Conservation (phyloP, 352 stramenopile species). For the Blastocystis sp. region DNA sequence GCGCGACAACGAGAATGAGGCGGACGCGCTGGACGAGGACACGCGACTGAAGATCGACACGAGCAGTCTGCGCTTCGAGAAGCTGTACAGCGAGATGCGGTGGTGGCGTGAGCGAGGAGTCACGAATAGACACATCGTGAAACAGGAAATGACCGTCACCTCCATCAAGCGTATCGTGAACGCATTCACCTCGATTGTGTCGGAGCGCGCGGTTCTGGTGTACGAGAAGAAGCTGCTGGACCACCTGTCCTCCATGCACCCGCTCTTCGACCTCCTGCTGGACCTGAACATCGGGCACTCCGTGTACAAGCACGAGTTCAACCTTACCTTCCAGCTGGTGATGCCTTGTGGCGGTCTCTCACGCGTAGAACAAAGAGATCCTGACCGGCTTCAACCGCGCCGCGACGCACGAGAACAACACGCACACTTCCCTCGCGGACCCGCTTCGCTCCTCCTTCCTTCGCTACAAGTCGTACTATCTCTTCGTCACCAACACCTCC, state of each 20-base stretch:
- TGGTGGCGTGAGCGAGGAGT: not conserved
- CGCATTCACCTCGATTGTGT: not conserved
- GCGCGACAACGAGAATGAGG: not conserved
- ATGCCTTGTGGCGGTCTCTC: not conserved
- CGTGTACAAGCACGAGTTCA: constrained; percentile 1
- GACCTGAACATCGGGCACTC: constrained; percentile 24
- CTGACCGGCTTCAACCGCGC: not conserved
- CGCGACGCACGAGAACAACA: too few relatives aligned
- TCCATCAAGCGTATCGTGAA: constrained; percentile 32
- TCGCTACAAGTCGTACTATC: constrained; percentile 8
- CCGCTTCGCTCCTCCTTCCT: not conserved
- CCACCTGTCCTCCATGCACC: constrained; percentile 39
- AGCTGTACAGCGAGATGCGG: not conserved
- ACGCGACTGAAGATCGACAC: not conserved
- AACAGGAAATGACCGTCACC: not conserved
- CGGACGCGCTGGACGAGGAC: not conserved
- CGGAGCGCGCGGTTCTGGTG: not conserved
- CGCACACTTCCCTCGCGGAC: too few relatives aligned
- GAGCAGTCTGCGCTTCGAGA: constrained; percentile 46
- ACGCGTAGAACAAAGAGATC: constrained; percentile 7
- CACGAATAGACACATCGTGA: not conserved
- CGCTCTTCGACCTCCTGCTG: constrained; percentile 1
- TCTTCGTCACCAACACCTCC: not conserved
- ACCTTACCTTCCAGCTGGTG: constrained; percentile 27
- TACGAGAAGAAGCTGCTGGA: constrained; percentile 28